phyloP scores from a whole-genome alignment of 371 early-diverging fungal genomes.

The Haplosporangium sp. region DNA sequence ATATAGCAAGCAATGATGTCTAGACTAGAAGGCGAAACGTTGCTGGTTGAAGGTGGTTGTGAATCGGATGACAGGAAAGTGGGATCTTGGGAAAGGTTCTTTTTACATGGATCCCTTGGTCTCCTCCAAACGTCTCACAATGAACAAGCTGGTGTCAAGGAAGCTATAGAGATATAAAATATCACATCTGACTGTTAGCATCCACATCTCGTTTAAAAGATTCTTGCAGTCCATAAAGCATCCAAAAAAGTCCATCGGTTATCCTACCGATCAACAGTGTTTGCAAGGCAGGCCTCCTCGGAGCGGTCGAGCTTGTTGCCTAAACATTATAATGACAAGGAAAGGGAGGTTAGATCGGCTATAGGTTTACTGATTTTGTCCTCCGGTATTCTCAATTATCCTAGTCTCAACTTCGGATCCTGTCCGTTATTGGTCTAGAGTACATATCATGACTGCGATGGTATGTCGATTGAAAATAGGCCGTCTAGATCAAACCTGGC shows the following conservation, averaged over 20 bases:
- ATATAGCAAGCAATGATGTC: neutral
- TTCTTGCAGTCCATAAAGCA: neutral
- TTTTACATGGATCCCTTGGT: conserved; percentile 57
- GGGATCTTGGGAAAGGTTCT: conserved; percentile 3
- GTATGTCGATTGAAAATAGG: no score
- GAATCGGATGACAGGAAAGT: neutral
- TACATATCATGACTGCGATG: no score
- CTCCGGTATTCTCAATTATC: no score
- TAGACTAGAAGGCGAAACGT: neutral
- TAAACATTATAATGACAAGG: conserved; percentile 4
- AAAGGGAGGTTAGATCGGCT: neutral
- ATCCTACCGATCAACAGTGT: conserved; percentile 79
- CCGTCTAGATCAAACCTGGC: no score
- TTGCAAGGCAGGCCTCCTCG: conserved; percentile 80
- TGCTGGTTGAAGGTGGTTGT: neutral
- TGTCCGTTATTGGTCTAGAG: no score
- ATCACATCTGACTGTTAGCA: neutral
- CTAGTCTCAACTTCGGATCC: no score
- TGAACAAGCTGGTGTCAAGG: conserved; percentile 79
- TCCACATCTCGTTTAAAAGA: neutral
- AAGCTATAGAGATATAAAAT: conserved; percentile 55
- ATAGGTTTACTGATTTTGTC: neutral
- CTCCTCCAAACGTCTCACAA: conserved; percentile 76
- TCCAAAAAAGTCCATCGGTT: neutral
- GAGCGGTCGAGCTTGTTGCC: conserved; percentile 73